Conservation (phyloP, 106 monocot genomes). For the Dioscorea dumetorum region DNA sequence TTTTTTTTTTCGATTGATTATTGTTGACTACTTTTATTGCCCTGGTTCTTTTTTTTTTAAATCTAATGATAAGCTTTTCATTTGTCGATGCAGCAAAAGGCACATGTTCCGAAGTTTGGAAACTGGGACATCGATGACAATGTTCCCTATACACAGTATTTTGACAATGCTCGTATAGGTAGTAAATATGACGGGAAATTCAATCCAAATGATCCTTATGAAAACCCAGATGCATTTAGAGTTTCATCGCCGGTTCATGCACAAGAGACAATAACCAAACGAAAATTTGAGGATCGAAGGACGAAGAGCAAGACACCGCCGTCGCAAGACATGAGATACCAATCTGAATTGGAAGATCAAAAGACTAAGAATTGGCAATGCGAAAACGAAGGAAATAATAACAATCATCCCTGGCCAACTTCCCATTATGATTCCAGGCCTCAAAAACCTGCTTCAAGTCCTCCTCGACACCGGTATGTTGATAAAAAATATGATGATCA, state of each 20-base stretch:
- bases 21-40: no score
- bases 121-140: slow-evolving; percentile 48
- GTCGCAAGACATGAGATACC: no score
- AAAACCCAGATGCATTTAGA: slow-evolving; percentile 37
- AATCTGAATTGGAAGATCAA: no score
- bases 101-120: slow-evolving; percentile 67
- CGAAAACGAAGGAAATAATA: slow-evolving; percentile 7
- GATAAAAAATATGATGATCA: slow-evolving; percentile 2
- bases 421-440: slow-evolving; percentile 1
- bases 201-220: slow-evolving; percentile 64
- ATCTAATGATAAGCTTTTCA: no score
- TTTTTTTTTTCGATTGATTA: no score
- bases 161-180: slow-evolving; percentile 58
- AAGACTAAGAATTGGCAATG: not conserved
- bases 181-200: slow-evolving; percentile 24
- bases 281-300: slow-evolving; percentile 9
- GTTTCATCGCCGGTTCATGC: slow-evolving; percentile 11
- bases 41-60: no score
- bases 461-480: slow-evolving; percentile 3
- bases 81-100: slow-evolving; percentile 29
- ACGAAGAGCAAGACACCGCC: not conserved
- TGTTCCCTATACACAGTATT: slow-evolving; percentile 56
- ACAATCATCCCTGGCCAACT: not conserved
- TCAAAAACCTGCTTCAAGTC: not conserved
- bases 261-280: slow-evolving; percentile 12